Conservation (phyloP, 148 eudicot genomes). For the Suaeda aralocaspica region DNA sequence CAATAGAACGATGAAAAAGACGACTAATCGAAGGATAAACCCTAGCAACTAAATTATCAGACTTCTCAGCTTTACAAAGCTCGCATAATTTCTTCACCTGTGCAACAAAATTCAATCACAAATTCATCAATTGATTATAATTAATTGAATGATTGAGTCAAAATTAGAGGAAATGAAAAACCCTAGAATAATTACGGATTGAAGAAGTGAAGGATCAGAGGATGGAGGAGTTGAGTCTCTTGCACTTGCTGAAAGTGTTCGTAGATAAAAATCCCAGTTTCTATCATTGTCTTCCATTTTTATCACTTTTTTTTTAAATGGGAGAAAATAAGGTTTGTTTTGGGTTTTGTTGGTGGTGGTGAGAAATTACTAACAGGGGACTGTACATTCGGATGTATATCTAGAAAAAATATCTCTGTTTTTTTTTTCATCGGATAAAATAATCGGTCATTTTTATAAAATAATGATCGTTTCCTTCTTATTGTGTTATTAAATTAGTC, state of each 20-base stretch:
- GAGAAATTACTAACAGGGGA: too few species aligned
- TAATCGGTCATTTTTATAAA: too few species aligned
- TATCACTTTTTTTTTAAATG: not conserved
- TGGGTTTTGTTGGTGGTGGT: not conserved
- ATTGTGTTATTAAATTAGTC: too few species aligned
- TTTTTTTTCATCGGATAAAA: too few species aligned
- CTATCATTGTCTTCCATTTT: slow-evolving; percentile 45
- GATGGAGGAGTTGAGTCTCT: slow-evolving; percentile 71
- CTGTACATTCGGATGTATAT: too few species aligned
- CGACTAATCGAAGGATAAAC: slow-evolving; percentile 79
- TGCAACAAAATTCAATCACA: not conserved
- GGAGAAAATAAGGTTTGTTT: not conserved
- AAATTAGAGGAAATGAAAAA: not conserved
- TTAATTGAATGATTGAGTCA: not conserved
- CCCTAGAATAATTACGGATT: slow-evolving; percentile 40
- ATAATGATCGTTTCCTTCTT: too few species aligned
- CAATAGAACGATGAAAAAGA: slow-evolving; percentile 73
- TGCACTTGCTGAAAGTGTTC: slow-evolving; percentile 61
- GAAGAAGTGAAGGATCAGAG: slow-evolving; percentile 70
- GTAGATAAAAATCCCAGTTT: slow-evolving; percentile 64
- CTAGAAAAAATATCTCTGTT: too few species aligned
- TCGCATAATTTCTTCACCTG: slow-evolving; percentile 77
- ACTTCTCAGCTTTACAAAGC: slow-evolving; percentile 70
- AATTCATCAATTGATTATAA: not conserved
- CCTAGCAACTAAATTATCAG: slow-evolving; percentile 90